Evolutionary conservation across 116 monocot genomes (phyloP).

Genomic region (Papilionanthe hybrid): DNA sequence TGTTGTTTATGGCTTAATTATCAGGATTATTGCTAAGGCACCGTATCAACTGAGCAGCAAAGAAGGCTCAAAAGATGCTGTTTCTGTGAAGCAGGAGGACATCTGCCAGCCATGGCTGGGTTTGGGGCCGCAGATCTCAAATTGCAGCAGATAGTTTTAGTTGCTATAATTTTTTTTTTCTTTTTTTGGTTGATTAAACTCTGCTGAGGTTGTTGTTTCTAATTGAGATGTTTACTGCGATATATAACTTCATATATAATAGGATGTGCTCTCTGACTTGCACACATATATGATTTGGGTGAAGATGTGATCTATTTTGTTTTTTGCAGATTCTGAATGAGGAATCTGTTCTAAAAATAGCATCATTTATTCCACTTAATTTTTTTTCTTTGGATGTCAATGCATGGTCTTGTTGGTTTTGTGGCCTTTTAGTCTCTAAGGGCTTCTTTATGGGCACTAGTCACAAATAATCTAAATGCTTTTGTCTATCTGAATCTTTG

Average conservation of each 20-base stretch:
- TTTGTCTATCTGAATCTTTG: too few species aligned
- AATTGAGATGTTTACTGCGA: neutral
- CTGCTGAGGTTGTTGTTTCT: neutral
- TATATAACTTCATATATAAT: neutral
- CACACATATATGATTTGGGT: neutral
- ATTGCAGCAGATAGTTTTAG: neutral
- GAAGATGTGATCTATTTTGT: neutral
- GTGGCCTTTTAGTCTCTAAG: too few species aligned
- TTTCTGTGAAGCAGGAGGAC: constrained; percentile 1
- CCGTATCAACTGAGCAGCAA: constrained; percentile 15
- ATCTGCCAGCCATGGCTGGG: constrained; percentile 11
- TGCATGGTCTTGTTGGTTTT: too few species aligned
- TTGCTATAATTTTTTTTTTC: neutral
- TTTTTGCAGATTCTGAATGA: neutral
- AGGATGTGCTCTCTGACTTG: neutral
- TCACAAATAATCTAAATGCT: too few species aligned
- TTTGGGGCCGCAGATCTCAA: constrained; percentile 3
- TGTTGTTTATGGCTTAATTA: neutral
- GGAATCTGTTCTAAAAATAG: neutral
- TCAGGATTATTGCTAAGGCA: constrained; percentile 15
- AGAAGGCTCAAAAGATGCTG: neutral
- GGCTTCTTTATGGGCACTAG: too few species aligned
- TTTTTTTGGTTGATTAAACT: neutral
- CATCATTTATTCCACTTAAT: too few species aligned
- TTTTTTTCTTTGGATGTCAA: too few species aligned